These are phyloP conservation scores for Limnanthes douglasii DNA, from an alignment of 345 rosid species.

Conservation along the genomic window DNA sequence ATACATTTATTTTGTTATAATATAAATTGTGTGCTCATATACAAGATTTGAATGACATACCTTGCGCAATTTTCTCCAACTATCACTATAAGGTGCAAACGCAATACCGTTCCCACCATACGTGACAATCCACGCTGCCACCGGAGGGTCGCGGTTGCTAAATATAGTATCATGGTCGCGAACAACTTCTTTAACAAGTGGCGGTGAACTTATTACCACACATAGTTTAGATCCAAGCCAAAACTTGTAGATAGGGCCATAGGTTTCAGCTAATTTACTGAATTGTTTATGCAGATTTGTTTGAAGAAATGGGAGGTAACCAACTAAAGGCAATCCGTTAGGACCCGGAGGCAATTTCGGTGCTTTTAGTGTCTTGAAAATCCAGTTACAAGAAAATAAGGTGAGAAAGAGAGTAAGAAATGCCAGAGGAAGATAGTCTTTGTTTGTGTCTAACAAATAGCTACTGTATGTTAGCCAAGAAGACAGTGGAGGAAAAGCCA, in stretches of 20 bases:
- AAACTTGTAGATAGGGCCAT: constrained; percentile 25
- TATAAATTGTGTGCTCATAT: no score
- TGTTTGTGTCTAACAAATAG: no score
- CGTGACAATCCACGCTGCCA: constrained; percentile 6
- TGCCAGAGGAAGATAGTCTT: constrained; percentile 3
- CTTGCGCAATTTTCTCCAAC: constrained; percentile 17
- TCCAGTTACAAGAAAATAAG: constrained; percentile 10
- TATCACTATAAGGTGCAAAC: constrained; percentile 20
- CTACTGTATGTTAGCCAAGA: no score
- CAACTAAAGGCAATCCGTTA: constrained; percentile 17
- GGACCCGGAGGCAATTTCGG: constrained; percentile 25
- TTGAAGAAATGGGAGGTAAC: constrained; percentile 21
- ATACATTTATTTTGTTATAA: no score
- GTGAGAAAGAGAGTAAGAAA: constrained; percentile 4
- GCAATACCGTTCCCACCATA: constrained; percentile 20
- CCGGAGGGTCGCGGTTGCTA: constrained; percentile 21
- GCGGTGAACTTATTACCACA: constrained; percentile 14
- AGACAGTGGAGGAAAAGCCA: no score
- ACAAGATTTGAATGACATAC: no score
- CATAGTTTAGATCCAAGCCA: constrained; percentile 17
- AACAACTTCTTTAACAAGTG: constrained; percentile 17
- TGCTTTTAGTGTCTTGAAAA: constrained; percentile 7
- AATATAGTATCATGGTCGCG: constrained; percentile 19
- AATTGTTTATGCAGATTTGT: constrained; percentile 14
- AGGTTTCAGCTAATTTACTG: constrained; percentile 10